Percentiles rank a stretch among this genome's conserved stretches.
phyloP scores from a whole-genome alignment of 768 basidiomycete genomes.

The Suillus paluster region DNA sequence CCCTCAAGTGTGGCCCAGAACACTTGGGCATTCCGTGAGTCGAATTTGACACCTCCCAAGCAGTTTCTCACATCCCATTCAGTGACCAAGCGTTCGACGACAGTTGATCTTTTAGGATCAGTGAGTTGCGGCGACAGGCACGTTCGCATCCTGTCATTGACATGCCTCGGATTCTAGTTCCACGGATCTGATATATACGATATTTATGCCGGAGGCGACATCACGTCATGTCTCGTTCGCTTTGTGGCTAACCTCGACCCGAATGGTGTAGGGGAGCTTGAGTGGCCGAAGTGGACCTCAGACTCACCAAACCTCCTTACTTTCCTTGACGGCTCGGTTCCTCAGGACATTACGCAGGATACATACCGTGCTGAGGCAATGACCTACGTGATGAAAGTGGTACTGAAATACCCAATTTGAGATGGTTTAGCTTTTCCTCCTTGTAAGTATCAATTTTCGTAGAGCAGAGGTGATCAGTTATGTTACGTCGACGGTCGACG shows the following conservation, averaged over 20 bases:
- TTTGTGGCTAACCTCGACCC: slow-evolving; percentile 30
- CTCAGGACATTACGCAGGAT: slow-evolving; percentile 21
- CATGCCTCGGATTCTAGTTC: neutral
- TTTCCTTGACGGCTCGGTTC: slow-evolving; percentile 22
- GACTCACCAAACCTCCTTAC: slow-evolving; percentile 21
- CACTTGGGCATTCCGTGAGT: slow-evolving; percentile 11
- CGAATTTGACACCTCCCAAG: neutral
- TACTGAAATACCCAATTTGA: slow-evolving; percentile 15
- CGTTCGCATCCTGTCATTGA: neutral
- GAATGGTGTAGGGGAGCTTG: slow-evolving; percentile 16
- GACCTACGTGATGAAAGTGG: slow-evolving; percentile 10
- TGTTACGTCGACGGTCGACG: no score
- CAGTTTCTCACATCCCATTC: neutral
- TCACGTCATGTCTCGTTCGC: slow-evolving; percentile 24
- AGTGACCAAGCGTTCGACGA: slow-evolving; percentile 10
- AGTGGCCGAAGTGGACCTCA: slow-evolving; percentile 27
- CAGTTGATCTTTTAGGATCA: slow-evolving; percentile 3
- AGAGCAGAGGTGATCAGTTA: no score
- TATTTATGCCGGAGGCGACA: slow-evolving; percentile 9
- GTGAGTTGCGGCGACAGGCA: neutral
- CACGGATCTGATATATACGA: slow-evolving; percentile 10
- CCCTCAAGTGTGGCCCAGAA: slow-evolving; percentile 10
- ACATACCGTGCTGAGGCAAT: slow-evolving; percentile 25
- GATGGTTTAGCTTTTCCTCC: neutral
- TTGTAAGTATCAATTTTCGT: no score